Evolutionary conservation across 176 grass and related monocot genomes (phyloP), one percentile per base, ranked within the genome.

Genomic region (Eleusine indica): DNA sequence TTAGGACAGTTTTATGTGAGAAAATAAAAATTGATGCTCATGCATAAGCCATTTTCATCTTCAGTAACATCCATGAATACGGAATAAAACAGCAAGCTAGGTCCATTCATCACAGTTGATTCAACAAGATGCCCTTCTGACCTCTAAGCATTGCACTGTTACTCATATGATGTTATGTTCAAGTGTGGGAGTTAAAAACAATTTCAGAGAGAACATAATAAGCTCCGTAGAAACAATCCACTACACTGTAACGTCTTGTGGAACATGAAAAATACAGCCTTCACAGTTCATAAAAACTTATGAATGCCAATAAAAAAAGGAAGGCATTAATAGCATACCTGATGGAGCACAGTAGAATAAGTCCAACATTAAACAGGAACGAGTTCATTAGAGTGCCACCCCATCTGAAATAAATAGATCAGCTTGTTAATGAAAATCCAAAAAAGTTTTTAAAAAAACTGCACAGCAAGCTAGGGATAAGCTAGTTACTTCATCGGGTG

Each of bases 401-500:
- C 97, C 97, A 99, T 88, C 97, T 99, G 83, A 70, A 91, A 89
- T 52, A 89, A 86, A 76, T 70, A 46, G 46, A 76, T 21, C 32
- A 5, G 21, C 13, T 22, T 71, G 70, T 88, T 37, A 86, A 62
- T n/a, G 40, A 76, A 76, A 73, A 81, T 28, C 29, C 66, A 68
- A 86, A 65, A 57, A 84, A 69, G 49, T 58, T 2, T 35, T 2
- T 35, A 35, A 35, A 60, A 79, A 61, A 25, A 61, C 17, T 28
- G 0, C 11, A 82, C 29, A 70, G 56, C 12, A 61, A 30, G 40
- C 18, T 11, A 25, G 6, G 60, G 13, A 91, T 70, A 8, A 73
- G 61, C 53, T 52, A 53, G 71, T 84, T 99, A 99, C 97, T 99
- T 99, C 97, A 99, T 99, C n/a, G 97, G 97, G 86, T 99, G 97